Conservation (phyloP, 1,284 basidiomycete genomes). For the Thecaphora frezii region DNA sequence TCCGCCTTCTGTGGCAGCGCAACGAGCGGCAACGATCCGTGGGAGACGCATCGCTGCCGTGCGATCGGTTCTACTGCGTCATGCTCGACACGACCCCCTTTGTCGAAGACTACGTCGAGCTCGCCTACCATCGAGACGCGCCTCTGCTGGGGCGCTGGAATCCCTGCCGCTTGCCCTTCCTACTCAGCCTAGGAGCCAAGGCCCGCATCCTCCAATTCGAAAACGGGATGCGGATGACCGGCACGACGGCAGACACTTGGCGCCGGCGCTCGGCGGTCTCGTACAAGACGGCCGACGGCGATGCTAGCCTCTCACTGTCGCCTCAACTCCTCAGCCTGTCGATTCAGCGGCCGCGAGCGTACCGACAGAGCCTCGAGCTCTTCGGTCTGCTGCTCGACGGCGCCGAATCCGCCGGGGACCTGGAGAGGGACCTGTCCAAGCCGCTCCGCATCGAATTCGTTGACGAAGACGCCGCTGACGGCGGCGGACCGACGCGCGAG, state of each 20-base stretch:
- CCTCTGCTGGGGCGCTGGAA: conserved; percentile 12
- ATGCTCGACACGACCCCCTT: conserved; percentile 30
- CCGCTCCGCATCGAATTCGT: conserved; percentile 37
- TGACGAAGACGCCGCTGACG: conserved; percentile 40
- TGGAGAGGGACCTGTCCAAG: background rate
- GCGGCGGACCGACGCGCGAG: conserved; percentile 42
- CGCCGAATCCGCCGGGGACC: background rate
- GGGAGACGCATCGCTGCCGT: background rate
- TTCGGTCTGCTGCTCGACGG: conserved; percentile 17
- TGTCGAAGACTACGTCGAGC: conserved; percentile 28
- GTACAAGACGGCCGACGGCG: conserved; percentile 2
- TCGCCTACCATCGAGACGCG: conserved; percentile 5
- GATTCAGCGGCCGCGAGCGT: conserved; percentile 11
- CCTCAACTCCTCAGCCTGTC: conserved; percentile 13
- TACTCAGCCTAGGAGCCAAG: conserved; percentile 39
- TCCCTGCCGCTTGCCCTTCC: conserved; percentile 18
- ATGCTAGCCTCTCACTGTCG: conserved; percentile 10
- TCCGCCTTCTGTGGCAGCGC: background rate
- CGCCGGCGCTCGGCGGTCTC: background rate
- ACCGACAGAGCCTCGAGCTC: conserved; percentile 17
- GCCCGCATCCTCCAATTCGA: conserved; percentile 36
- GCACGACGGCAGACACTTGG: background rate
- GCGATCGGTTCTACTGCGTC: conserved; percentile 19
- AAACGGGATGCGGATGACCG: conserved; percentile 23
- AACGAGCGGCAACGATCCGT: background rate